Conservation (phyloP, 1,284 basidiomycete genomes). For the Xerocomus cyaneibrunnescens region DNA sequence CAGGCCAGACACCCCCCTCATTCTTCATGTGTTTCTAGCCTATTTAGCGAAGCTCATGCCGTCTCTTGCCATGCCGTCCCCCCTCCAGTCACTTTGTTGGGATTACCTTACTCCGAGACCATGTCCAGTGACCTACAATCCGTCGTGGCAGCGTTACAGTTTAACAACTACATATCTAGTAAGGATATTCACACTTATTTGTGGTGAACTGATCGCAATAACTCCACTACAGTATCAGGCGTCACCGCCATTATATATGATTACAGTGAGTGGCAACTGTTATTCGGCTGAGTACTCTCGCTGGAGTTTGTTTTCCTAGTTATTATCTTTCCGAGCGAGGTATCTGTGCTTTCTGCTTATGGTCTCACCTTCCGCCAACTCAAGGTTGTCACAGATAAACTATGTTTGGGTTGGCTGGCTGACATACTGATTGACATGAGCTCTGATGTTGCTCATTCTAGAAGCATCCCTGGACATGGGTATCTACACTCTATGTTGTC, state of each 20-base stretch:
- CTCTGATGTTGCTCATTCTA: background rate
- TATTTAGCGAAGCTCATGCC: too few species aligned
- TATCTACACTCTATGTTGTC: background rate
- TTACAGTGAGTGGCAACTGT: background rate
- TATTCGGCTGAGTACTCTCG: too few species aligned
- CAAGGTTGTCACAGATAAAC: background rate
- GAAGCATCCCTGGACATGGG: background rate
- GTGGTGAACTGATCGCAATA: background rate
- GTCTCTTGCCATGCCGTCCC: too few species aligned
- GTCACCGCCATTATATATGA: background rate
- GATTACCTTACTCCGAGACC: too few species aligned
- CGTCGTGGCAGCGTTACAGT: background rate
- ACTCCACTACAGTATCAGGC: background rate
- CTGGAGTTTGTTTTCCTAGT: background rate
- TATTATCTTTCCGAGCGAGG: background rate
- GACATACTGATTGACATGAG: background rate
- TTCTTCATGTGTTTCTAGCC: too few species aligned
- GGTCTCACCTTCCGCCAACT: background rate
- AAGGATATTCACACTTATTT: too few species aligned
- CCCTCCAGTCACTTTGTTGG: too few species aligned
- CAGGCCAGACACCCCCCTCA: too few species aligned
- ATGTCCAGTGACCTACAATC: slow-evolving; percentile 1
- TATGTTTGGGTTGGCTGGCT: slow-evolving; percentile 1
- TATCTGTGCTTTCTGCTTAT: background rate
- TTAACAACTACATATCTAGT: background rate